Base-by-base conservation (phyloP, 305 asterid genomes). In the Withania somnifera region DNA sequence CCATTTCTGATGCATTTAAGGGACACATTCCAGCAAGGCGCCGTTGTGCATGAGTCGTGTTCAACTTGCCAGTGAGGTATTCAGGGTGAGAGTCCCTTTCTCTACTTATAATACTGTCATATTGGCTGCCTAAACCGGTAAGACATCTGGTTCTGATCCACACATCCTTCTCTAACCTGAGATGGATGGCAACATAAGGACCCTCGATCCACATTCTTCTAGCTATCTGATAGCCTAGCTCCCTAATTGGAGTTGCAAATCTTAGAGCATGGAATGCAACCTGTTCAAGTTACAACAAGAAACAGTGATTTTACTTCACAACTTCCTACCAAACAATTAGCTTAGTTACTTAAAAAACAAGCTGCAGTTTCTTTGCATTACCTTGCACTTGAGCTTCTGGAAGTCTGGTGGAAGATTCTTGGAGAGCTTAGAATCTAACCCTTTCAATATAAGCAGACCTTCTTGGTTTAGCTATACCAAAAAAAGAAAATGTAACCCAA, bases 341-440 rank as follows among this genome's bases (percentile, higher is more conserved):
- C 42, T 73, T 52, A 24, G 36, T 24, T 26, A 73, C 24, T 36
- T 17, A 26, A 69, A n/a, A 36, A 17, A 69, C 4, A 34, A 80
- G 54, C 38, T 28, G 14, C 9, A 34, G 51, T 24, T 80, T 0
- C 38, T 1, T 50, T 1, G 0, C 17, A 75, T 50, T 84, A 92
- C 97, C 94, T 91, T 89, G 73, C 95, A 92, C 4, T 89, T 81
- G 57, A 92, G 97, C 87, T 91, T 92, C 85, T 90, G 97, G 71
- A 92, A 92, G 82, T 92, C 97, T 11, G 90, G 86, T n/a, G 88
- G 85, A 36, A 92, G 95, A 88, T 90, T 89, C 91, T 91, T 90
- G 38, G 94, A 90, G 81, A 92, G 93, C 83, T 89, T 87, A 24
- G 94, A 88, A 82, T 90, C 97, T 2, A 92, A 77, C 34, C 94